Evolutionary conservation across 192 early-diverging fungal species (phyloP), one percentile per base, ranked within the genome.

Genomic region (Phycomyces nitens): DNA sequence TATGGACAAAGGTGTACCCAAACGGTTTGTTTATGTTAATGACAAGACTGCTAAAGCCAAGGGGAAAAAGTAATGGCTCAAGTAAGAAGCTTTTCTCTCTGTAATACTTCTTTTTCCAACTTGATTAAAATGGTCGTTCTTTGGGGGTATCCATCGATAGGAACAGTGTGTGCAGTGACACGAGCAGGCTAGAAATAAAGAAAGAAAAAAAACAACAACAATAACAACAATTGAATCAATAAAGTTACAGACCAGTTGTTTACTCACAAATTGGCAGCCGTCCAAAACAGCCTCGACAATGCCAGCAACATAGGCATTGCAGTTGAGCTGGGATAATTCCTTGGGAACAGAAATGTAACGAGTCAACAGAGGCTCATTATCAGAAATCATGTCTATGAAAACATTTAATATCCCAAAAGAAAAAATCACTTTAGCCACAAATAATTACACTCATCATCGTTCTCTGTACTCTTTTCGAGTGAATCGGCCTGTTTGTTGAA

Each of bases 401-500:
- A n/a, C n/a, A n/a, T n/a, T n/a, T n/a, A n/a, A n/a, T n/a, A n/a
- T n/a, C n/a, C n/a, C 23, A 52, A 51, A 34, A 54, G 27, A 22
- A 29, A 51, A 20, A 51, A 41, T 16, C 20, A n/a, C 34, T 52
- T 26, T 27, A 26, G 53, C 11, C 47, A 38, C 42, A 39, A 18
- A 6, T 1, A 2, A 47, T 53, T 82, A 94, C 92, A 99, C 85
- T 99, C 96, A 65, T 98, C 96, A 27, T 99, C 95, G 68, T 88
- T 92, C 47, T 98, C 96, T 2, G 94, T 97, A 58, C 91, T 90
- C 62, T 94, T 96, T 65, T 98, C 96, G 57, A 99, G 75, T 43
- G 96, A 91, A 77, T 99, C 95, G 5, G 96, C 96, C 62, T 86
- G 85, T 73, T 96, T 97, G 47, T 95, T 96, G 82, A 99, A 99